These are phyloP conservation scores for Citrus glauca DNA, from an alignment of 345 rosid genomes.

Conservation along the genomic window DNA sequence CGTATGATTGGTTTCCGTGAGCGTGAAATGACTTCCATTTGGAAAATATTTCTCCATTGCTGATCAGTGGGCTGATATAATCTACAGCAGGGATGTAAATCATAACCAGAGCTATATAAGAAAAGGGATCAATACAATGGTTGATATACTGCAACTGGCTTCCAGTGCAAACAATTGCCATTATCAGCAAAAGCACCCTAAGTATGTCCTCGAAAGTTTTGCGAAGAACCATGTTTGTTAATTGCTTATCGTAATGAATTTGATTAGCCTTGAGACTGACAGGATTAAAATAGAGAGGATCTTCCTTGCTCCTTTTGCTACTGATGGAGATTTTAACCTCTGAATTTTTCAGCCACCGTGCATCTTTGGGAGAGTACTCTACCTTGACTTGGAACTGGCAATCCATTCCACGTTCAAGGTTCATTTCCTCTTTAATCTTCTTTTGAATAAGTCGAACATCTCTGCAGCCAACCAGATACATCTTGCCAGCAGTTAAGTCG, in stretches of 20 bases:
- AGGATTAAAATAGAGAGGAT: not conserved
- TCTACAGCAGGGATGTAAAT: not conserved
- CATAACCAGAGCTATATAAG: not conserved
- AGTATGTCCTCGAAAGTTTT: not conserved
- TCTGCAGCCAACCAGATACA: slow-evolving; percentile 3
- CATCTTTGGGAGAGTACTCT: not conserved
- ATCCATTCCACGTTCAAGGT: not conserved
- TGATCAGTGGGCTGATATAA: not conserved
- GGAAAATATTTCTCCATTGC: not conserved
- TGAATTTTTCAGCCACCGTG: not conserved
- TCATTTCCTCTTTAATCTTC: not conserved
- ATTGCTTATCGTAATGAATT: not conserved
- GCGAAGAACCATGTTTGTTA: not conserved
- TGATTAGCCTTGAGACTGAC: not conserved
- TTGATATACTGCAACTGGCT: not conserved
- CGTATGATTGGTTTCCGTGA: not conserved
- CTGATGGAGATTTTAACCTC: not conserved
- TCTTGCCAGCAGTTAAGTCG: not conserved
- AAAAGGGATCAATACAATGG: not conserved
- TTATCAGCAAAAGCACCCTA: not conserved
- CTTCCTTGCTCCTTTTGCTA: not conserved
- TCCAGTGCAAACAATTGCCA: not conserved
- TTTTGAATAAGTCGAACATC: not conserved
- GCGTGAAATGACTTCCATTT: not conserved
- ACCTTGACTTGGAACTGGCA: not conserved